Conservation (phyloP, 345 rosid species). For the Microthlaspi erraticum region DNA sequence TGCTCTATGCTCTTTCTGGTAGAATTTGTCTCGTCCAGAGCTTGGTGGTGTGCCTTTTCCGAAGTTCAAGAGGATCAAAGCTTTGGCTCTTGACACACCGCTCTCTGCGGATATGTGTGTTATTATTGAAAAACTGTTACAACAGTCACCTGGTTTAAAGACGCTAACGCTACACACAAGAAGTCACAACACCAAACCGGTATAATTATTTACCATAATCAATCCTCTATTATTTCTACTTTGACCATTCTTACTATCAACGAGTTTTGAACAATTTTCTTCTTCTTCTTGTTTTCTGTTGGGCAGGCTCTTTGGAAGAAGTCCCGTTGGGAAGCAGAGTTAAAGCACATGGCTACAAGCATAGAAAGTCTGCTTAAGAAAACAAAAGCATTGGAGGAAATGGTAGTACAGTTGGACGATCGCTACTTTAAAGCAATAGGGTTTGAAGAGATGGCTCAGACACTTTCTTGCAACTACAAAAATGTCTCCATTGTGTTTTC, state of each 20-base stretch:
- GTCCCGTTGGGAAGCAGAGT: background rate
- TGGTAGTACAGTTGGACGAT: constrained; percentile 15
- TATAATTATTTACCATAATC: background rate
- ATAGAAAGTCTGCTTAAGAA: background rate
- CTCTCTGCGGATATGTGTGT: background rate
- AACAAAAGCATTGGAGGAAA: background rate
- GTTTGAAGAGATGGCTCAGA: background rate
- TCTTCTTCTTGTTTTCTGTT: background rate
- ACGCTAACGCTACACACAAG: background rate
- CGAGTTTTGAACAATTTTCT: background rate
- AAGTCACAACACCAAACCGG: background rate
- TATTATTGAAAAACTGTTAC: constrained; percentile 6
- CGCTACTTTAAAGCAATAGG: background rate
- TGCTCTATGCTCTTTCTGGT: background rate
- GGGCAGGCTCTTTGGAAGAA: background rate
- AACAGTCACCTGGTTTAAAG: constrained; percentile 13
- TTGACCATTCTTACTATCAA: too few relatives aligned
- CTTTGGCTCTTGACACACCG: background rate
- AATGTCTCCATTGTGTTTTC: background rate
- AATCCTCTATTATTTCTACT: background rate
- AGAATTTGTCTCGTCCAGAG: constrained; percentile 1
- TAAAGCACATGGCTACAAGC: background rate
- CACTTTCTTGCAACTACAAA: background rate
- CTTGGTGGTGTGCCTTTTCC: background rate
- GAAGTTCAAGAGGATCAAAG: background rate